phyloP scores from a whole-genome alignment of 257 asterid species.

The Eustoma russellianum region DNA sequence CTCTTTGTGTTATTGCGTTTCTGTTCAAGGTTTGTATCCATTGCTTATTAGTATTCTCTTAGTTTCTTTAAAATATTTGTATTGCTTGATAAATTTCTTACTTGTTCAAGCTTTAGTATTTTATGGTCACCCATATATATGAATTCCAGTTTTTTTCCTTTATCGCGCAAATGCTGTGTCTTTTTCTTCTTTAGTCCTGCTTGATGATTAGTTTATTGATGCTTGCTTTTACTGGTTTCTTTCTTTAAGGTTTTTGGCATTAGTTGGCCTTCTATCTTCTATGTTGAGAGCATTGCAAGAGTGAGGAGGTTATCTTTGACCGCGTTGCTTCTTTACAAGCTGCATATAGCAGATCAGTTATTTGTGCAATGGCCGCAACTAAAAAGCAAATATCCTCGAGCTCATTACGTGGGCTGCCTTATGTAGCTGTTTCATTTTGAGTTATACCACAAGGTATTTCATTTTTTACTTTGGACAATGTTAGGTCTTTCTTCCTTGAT shows the following conservation, averaged over 20 bases:
- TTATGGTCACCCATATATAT: too few relatives aligned
- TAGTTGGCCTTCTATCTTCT: conserved; percentile 81
- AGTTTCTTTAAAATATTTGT: not conserved
- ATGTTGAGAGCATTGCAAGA: conserved; percentile 93
- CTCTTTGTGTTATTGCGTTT: conserved; percentile 64
- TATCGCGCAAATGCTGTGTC: not conserved
- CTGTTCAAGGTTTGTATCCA: conserved; percentile 55
- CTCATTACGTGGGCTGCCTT: conserved; percentile 69
- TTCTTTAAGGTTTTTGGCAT: conserved; percentile 59
- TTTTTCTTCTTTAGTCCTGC: not conserved
- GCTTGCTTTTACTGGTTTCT: conserved; percentile 2
- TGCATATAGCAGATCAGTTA: conserved; percentile 72
- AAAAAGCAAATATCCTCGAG: conserved; percentile 34
- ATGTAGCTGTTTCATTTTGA: conserved; percentile 31
- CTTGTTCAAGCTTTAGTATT: not conserved
- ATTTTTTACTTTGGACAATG: too few relatives aligned
- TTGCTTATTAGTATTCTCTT: not conserved
- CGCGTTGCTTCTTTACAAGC: conserved; percentile 68
- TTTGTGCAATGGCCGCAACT: conserved; percentile 96
- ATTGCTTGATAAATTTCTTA: not conserved
- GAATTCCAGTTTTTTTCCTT: too few relatives aligned
- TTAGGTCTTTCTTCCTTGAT: too few relatives aligned
- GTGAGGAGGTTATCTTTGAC: conserved; percentile 82
- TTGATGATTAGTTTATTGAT: conserved; percentile 4
- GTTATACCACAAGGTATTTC: too few relatives aligned